Evolutionary conservation across 2,329 filamentous ascomycete species (phyloP), one percentile per base, ranked within the genome.

Genomic region (Ambrosiella beaveri): DNA sequence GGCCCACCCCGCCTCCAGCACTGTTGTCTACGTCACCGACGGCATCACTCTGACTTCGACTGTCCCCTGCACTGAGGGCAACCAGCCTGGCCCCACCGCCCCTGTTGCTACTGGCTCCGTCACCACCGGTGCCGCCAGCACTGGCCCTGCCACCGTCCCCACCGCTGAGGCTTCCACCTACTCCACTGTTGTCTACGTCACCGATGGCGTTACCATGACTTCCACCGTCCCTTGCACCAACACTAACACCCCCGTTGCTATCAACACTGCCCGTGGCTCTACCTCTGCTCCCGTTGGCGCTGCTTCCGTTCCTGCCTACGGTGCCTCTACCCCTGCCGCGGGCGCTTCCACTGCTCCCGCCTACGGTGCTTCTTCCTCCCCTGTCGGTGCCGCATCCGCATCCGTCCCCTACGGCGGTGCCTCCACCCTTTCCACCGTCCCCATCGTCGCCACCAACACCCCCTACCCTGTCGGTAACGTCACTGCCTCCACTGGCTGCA

Each of bases 211-310:
- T 9, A 57, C 58, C 49, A 39, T 47, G 37, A 57, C 54, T 13
- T 39, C 54, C 27, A 54, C 50, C 15, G 41, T 60, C 12, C 38
- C 53, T 35, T 50, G 49, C 54, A 53, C 45, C n/a, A 59, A 27
- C 47, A 17, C 54, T 4, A 57, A 52, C 17, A 19, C 27, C 17
- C 36, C 51, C 13, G 35, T 39, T 13, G 37, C 54, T 15, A n/a
- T 51, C 12, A 15, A 40, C 15, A 19, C 38, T 38, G 17, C 13
- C 4, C 27, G 38, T 17, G 44, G 17, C 37, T 38, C 45, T n/a
- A 40, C 58, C 11, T 49, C 41, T 12, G 45, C 27, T 15, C 12
- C 44, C 44, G 7, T 57, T 19, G 55, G 36, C 19, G 45, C 55
- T 37, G 44, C 41, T 17, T 49, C 55, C 9, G 55, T 27, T 17